Evolutionary conservation across 495 filamentous ascomycete species (phyloP), one percentile per base, ranked within the genome.

Genomic region (Hyaloscypha bicolor): DNA sequence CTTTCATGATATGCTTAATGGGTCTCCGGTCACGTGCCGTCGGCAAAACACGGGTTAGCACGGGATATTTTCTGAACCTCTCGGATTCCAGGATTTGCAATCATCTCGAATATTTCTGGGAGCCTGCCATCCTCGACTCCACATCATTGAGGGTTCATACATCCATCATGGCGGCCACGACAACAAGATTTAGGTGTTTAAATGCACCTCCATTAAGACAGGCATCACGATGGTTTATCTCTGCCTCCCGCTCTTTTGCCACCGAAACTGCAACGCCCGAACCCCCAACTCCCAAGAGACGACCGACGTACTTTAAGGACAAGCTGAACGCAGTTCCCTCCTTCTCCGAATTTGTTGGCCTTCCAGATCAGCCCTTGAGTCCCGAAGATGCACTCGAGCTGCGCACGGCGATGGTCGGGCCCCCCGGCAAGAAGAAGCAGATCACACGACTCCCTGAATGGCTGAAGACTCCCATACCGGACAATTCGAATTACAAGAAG

Each of bases 381-480:
- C 69, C 77, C 32, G 81, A 84, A 72, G 85, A 89, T 31, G 82
- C 88, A 16, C 85, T 93, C 63, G 82, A 85, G n/a, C 84, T 93
- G 64, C 81, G 81, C 32, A 97, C 88, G n/a, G 94, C 88, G 55
- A 84, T 91, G 74, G 92, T 93, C 73, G 93, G 91, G 37, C 93
- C 91, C 11, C 87, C 87, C 62, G 91, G 92, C 64, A 92, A 88
- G 83, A 86, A 86, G 77, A 93, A 89, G 79, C 89, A 91, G 79
- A 94, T 97, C 78, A 97, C 93, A 51, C 88, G 96, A 19, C 82
- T 99, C 31, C 95, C 95, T 39, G 86, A 89, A 64, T 99, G 95
- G 95, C 86, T 99, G 63, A 97, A 98, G 81, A 98, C 94, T 0
- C 91, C 93, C 2, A 93, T 99, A 62, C 96, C 95, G 0, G 83